A percentile compares a stretch with the other conserved stretches of the same genome.
These are phyloP conservation scores for Phalaenopsis hybrid DNA, from an alignment of 116 monocot species.

Conservation along the genomic window DNA sequence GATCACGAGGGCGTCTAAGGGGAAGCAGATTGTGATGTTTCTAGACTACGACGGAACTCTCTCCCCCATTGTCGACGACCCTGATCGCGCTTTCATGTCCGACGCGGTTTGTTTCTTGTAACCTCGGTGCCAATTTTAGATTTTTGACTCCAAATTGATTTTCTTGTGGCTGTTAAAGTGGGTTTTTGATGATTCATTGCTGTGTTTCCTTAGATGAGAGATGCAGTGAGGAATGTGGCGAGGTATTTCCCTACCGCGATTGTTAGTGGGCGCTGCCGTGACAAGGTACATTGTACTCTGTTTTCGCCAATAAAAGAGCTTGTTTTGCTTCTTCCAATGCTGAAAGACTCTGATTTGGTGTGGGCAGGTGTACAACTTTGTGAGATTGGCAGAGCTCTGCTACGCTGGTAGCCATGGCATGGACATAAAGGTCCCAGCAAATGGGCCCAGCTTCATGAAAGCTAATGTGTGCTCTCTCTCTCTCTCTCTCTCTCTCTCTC, in stretches of 20 bases:
- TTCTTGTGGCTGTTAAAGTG: too few species aligned
- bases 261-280: constrained; percentile 76
- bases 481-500: neutral
- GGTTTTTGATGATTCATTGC: neutral
- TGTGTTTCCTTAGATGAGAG: constrained; percentile 65
- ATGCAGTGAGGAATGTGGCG: constrained; percentile 59
- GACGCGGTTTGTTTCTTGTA: constrained; percentile 30
- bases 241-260: constrained; percentile 81
- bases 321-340: neutral
- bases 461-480: constrained; percentile 1
- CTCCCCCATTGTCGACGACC: constrained; percentile 85
- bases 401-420: constrained; percentile 65
- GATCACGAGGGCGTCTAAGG: neutral
- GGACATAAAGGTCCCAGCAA: constrained; percentile 47
- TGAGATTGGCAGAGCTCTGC: constrained; percentile 42
- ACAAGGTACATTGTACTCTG: constrained; percentile 48
- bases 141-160: neutral
- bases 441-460: constrained; percentile 23
- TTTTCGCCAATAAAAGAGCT: neutral
- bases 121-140: neutral
- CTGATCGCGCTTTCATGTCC: constrained; percentile 79
- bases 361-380: constrained; percentile 37
- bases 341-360: neutral
- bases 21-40: constrained; percentile 88
- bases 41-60: constrained; percentile 92